Base-by-base conservation (phyloP, 2,329 filamentous ascomycete species). In the Fusarium longipes region DNA sequence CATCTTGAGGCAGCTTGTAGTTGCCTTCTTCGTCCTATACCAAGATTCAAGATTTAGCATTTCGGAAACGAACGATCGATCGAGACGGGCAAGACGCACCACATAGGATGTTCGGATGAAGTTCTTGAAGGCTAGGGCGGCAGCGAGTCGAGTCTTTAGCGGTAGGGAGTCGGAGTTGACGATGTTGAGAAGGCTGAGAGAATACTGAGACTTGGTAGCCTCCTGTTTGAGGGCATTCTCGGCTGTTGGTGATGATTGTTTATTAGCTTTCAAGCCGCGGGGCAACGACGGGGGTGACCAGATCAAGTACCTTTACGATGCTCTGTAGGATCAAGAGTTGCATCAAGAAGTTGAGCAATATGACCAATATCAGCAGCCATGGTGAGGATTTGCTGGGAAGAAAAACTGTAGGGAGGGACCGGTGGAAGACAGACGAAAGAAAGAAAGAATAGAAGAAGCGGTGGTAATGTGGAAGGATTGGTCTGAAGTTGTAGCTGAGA, bases 121-220 rank as follows among this genome's bases (percentile, higher is more conserved):
- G 83, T 99, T 99, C 82, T 99, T 99, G 87, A 99, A 99, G 82
- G 92, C 96, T 62, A 99, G 86, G 27, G 96, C 93, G 74, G 92
- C 93, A 8, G 95, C 89, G 39, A 99, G 89, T 65, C 96, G 90
- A 63, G 92, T 96, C 73, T 92, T 95, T 68, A 85, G 81, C 38
- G 93, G 89, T 67, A 91, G 87, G 39, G 86, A 82, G 57, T 89
- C 87, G 70, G 91, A 89, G 67, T 92, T 93, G 74, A 97, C 93
- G 76, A 98, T 96, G 73, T 95, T 93, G 51, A 99, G 91, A 54
- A 99, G 89, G 55, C 86, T 85, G 50, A 98, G 85, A 17, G 95
- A 96, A 83, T 97, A 99, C 75, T 91, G 91, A 10, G 93, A 91
- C 78, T 93, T 94, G 75, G 84, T 83, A 79, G 97, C 91, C 81